phyloP scores from a whole-genome alignment of 371 early-diverging fungal genomes.

The Funneliformis caledonium region DNA sequence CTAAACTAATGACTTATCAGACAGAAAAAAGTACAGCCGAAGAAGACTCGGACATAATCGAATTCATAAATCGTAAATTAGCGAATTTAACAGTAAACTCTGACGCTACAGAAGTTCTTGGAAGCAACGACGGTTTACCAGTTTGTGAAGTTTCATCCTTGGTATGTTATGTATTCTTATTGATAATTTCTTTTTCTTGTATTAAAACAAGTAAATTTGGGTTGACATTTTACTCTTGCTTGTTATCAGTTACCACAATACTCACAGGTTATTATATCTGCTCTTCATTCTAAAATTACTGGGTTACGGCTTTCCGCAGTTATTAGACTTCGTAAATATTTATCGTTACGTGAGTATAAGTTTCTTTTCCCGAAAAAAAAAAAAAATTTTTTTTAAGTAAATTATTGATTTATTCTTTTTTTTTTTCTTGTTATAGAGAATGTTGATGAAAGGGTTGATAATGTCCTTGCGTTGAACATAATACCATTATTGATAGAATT shows the following conservation, averaged over 20 bases:
- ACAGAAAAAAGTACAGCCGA: slow-evolving; percentile 29
- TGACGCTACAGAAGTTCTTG: slow-evolving; percentile 7
- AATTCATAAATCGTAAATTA: slow-evolving; percentile 25
- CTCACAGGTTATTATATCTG: slow-evolving; percentile 1
- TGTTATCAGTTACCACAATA: slow-evolving; percentile 21
- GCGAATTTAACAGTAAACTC: slow-evolving; percentile 21
- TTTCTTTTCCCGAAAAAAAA: background rate
- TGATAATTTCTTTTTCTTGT: background rate
- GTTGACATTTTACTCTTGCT: background rate
- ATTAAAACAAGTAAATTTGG: background rate
- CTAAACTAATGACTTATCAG: slow-evolving; percentile 3
- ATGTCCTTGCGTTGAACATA: slow-evolving; percentile 20
- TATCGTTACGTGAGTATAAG: slow-evolving; percentile 17
- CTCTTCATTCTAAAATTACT: background rate
- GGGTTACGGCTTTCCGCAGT: slow-evolving; percentile 20
- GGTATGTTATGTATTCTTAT: background rate
- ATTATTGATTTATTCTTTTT: background rate
- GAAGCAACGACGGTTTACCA: slow-evolving; percentile 27
- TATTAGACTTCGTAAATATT: slow-evolving; percentile 32
- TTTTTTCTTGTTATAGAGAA: background rate
- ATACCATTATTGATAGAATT: slow-evolving; percentile 29
- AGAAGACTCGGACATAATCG: slow-evolving; percentile 35
- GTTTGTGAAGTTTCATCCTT: slow-evolving; percentile 29
- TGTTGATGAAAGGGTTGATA: slow-evolving; percentile 35
- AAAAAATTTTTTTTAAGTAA: background rate